phyloP scores from a whole-genome alignment of 2,329 filamentous ascomycete genomes.

The Penicillium griseofulvum region DNA sequence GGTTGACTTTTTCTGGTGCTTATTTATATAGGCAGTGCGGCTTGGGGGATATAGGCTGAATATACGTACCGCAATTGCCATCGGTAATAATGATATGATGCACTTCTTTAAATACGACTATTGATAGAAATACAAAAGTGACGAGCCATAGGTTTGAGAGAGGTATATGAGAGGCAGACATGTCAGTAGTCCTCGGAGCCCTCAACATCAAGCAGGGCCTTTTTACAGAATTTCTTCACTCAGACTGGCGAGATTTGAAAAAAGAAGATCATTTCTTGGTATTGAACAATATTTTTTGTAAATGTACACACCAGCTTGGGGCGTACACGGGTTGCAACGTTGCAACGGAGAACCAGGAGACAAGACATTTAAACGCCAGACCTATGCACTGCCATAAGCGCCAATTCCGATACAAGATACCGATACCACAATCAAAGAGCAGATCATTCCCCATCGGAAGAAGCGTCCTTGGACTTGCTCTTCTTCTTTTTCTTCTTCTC shows the following conservation, averaged over 20 bases:
- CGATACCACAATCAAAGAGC: constrained; percentile 15
- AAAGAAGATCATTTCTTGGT: constrained; percentile 12
- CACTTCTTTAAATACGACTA: neutral
- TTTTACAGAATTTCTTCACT: neutral
- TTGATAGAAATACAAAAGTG: neutral
- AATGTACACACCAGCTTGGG: constrained; percentile 13
- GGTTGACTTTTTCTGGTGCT: neutral
- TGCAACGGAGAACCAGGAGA: constrained; percentile 16
- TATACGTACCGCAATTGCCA: neutral
- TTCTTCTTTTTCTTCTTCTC: constrained; percentile 57
- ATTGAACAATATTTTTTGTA: constrained; percentile 20
- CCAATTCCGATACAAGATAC: constrained; percentile 25
- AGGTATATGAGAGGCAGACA: neutral
- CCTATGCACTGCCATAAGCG: constrained; percentile 41
- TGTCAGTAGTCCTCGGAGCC: too few relatives aligned
- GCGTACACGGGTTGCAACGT: constrained; percentile 9
- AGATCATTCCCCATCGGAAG: constrained; percentile 28
- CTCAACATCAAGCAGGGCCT: neutral
- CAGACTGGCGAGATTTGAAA: neutral
- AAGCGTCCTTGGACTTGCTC: constrained; percentile 36
- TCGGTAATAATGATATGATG: too few relatives aligned
- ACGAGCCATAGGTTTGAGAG: neutral
- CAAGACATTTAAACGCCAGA: constrained; percentile 32
- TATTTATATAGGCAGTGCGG: neutral
- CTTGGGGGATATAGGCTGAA: neutral